Evolutionary conservation across 2,329 filamentous ascomycete genomes (phyloP), one percentile per base, ranked within the genome.

Genomic region (Paecilomyces variotii): DNA sequence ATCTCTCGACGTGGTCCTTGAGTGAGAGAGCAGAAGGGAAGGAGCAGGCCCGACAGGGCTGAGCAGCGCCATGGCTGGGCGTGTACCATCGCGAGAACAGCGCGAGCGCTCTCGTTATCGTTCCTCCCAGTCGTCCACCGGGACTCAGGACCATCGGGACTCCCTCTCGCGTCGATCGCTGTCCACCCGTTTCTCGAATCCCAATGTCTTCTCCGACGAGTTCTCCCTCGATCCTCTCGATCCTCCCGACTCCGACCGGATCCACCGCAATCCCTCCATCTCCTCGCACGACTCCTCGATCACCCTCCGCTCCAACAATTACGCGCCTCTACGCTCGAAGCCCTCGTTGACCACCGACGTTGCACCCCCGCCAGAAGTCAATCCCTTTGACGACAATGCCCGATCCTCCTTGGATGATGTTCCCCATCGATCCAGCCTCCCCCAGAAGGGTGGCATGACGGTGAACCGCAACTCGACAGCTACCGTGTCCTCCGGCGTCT

Each of bases 121-220:
- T 58, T 70, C 72, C 54, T 72, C 67, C 54, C 67, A 64, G 53
- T 64, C 63, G 27, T 66, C 66, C 58, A 65, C 61, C 25, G 57
- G 59, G 34, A 65, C 64, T 7, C 65, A 66, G 51, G 57, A 65
- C 19, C 63, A 65, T 49, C 59, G 66, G 51, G 70, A 72, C 45
- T 63, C 68, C 61, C 69, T 68, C 61, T 62, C 64, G 67, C 66
- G 64, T 55, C 64, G 65, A 14, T 71, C 70, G 14, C 60, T 57
- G 50, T 67, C 70, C 58, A 62, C 63, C 68, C 68, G 64, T 61
- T 69, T 65, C 34, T 69, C 71, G 50, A 74, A 76, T 61, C 71
- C 74, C 53, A 75, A 80, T 65, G 72, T 80, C 39, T 80, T 80
- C 65, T 78, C 78, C 60, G 78, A 80, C 63, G 77, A 79, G 50